These are phyloP conservation scores for Penicillium sp. DNA, from an alignment of 2,329 filamentous ascomycete genomes.

Conservation along the genomic window DNA sequence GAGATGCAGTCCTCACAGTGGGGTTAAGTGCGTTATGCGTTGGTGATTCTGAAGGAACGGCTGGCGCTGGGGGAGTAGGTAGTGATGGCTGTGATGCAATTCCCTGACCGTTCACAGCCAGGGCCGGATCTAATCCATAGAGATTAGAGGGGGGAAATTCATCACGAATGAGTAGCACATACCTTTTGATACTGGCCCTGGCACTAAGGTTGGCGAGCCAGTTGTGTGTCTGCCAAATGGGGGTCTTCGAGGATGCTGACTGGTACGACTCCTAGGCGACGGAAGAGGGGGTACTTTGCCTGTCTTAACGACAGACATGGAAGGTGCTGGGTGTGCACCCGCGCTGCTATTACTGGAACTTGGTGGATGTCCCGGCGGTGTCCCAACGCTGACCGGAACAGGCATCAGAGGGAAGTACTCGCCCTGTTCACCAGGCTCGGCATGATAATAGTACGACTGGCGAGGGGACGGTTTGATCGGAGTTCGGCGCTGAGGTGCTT, in stretches of 20 bases:
- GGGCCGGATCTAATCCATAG: conserved; percentile 21
- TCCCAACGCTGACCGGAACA: conserved; percentile 34
- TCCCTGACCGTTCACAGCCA: conserved; percentile 25
- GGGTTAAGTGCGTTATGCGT: conserved; percentile 33
- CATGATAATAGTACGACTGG: conserved; percentile 44
- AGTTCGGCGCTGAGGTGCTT: conserved; percentile 71
- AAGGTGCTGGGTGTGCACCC: conserved; percentile 48
- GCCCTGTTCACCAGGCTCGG: conserved; percentile 65
- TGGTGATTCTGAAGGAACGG: conserved; percentile 32
- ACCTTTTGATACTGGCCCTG: conserved; percentile 47
- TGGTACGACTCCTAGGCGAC: conserved; percentile 68
- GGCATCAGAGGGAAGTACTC: conserved; percentile 81
- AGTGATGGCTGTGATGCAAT: conserved; percentile 26
- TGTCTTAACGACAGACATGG: conserved; percentile 76
- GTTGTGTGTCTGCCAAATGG: conserved; percentile 68
- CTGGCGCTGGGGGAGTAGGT: conserved; percentile 32
- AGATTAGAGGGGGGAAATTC: conserved; percentile 2
- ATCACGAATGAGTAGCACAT: conserved; percentile 22
- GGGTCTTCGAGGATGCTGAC: conserved; percentile 53
- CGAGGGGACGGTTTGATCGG: conserved; percentile 72
- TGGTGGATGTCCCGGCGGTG: conserved; percentile 40
- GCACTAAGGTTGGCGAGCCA: conserved; percentile 70
- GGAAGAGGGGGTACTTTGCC: conserved; percentile 77
- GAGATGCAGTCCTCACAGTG: conserved; percentile 43
- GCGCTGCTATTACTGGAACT: conserved; percentile 41